These are phyloP conservation scores for Dictyostelium intermedium DNA, from an alignment of 78 protist species.

Conservation along the genomic window DNA sequence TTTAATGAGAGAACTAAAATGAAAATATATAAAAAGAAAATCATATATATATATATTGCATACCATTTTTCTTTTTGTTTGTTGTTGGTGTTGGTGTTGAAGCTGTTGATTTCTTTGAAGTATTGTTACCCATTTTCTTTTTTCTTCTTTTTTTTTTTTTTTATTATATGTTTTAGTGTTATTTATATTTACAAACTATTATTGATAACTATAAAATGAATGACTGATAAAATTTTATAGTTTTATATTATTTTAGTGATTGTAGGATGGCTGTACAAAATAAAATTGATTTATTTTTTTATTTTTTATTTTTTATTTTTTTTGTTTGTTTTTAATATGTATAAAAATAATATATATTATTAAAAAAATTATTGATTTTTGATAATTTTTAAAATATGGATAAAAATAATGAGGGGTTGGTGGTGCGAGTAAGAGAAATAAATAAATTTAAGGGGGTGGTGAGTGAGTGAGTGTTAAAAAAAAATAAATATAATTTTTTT, in stretches of 20 bases:
- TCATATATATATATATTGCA: background rate
- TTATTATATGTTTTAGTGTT: background rate
- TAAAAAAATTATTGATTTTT: background rate
- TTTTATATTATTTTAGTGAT: background rate
- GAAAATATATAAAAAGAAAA: background rate
- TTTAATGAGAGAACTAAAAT: too few species aligned
- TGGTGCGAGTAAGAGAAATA: background rate
- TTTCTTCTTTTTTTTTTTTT: background rate
- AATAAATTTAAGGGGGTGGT: background rate
- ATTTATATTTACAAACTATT: too few species aligned
- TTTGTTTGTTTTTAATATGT: background rate
- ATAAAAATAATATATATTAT: too few species aligned
- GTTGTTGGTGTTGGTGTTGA: background rate
- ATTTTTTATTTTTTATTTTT: background rate
- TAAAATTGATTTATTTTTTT: background rate
- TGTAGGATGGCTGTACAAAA: background rate
- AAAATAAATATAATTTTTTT: too few species aligned
- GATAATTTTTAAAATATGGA: background rate
- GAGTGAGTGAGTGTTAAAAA: background rate
- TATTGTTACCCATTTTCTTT: background rate
- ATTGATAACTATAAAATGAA: background rate
- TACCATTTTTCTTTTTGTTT: constrained; percentile 13
- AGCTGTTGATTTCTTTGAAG: constrained; percentile 5
- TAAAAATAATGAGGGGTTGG: background rate
- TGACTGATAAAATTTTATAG: background rate